phyloP scores from a whole-genome alignment of 345 rosid species.

The Anacardium occidentale region DNA sequence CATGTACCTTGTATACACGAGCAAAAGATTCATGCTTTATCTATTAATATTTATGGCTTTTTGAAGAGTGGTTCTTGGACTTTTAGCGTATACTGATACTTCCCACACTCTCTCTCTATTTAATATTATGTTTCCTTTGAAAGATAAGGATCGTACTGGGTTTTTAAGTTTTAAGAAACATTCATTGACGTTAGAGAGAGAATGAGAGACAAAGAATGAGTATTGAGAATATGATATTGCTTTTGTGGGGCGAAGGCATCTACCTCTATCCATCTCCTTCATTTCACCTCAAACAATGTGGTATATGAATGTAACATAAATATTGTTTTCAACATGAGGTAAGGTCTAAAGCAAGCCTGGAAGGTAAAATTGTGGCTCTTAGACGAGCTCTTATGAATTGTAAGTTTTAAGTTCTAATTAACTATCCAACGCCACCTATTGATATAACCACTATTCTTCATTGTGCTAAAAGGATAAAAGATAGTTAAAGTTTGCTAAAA shows the following conservation, averaged over 20 bases:
- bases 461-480: too few relatives aligned
- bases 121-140: conserved; percentile 15
- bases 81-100: conserved; percentile 9
- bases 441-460: too few relatives aligned
- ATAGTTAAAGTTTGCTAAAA: too few relatives aligned
- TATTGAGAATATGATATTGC: too few relatives aligned
- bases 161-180: conserved; percentile 12
- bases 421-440: too few relatives aligned
- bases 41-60: conserved; percentile 5
- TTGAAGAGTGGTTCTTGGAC: conserved; percentile 20
- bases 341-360: too few relatives aligned
- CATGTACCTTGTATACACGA: background rate
- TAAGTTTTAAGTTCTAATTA: too few relatives aligned
- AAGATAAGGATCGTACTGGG: conserved; percentile 1
- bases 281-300: conserved; percentile 27
- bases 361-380: too few relatives aligned
- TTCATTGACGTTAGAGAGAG: background rate
- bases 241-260: background rate
- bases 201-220: too few relatives aligned
- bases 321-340: too few relatives aligned
- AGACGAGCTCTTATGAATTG: too few relatives aligned
- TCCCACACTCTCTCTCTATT: conserved; percentile 12
- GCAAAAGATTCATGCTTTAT: background rate
- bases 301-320: too few relatives aligned
- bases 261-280: conserved; percentile 31